Evolutionary conservation across 192 early-diverging fungal species (phyloP).

Genomic region (Linnemannia zychae): DNA sequence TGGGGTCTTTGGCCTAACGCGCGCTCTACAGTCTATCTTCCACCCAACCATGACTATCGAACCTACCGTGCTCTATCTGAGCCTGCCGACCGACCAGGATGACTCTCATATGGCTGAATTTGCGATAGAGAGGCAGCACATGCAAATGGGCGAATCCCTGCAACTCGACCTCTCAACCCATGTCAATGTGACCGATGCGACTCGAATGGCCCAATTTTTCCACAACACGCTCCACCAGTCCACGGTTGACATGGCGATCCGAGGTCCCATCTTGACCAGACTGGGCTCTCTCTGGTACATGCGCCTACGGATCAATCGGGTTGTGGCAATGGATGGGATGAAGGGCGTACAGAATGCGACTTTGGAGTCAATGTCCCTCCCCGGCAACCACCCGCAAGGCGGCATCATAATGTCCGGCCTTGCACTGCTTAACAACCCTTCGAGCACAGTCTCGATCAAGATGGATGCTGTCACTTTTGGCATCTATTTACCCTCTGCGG

Average conservation of each 20-base stretch:
- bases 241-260: constrained; percentile 22
- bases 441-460: constrained; percentile 22
- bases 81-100: neutral
- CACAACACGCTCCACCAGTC: constrained; percentile 19
- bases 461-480: constrained; percentile 47
- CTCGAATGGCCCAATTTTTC: constrained; percentile 48
- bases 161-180: constrained; percentile 32
- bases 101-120: constrained; percentile 40
- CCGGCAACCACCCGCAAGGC: constrained; percentile 36
- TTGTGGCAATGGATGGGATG: constrained; percentile 32
- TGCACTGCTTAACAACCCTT: constrained; percentile 45
- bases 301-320: constrained; percentile 24
- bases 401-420: constrained; percentile 42
- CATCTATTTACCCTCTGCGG: constrained; percentile 31
- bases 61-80: constrained; percentile 24
- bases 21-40: constrained; percentile 7
- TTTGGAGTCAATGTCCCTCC: constrained; percentile 36
- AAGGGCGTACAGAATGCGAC: constrained; percentile 41
- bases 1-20: constrained; percentile 38
- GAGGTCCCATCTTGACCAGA: constrained; percentile 31
- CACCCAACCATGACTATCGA: constrained; percentile 34
- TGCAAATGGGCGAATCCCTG: constrained; percentile 26
- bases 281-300: constrained; percentile 40
- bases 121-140: constrained; percentile 32
- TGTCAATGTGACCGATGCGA: constrained; percentile 38